Conservation (phyloP, 371 early-diverging fungal genomes). For the Umbelopsis sp. region DNA sequence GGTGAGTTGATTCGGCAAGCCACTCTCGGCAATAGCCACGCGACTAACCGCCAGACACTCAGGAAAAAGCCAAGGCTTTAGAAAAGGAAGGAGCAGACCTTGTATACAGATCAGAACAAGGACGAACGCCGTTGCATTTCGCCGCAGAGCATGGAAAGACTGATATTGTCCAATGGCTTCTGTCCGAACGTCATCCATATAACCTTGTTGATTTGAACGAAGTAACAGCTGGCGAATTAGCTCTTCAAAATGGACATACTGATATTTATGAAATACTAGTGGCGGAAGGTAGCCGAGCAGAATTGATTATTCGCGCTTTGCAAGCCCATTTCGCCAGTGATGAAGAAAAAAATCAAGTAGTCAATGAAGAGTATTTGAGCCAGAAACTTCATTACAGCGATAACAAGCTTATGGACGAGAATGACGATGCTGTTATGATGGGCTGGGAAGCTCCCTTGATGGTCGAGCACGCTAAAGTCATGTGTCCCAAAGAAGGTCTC, state of each 20-base stretch:
- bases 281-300: conserved; percentile 84
- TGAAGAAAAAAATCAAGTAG: conserved; percentile 41
- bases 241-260: conserved; percentile 53
- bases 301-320: conserved; percentile 72
- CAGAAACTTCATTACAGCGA: conserved; percentile 80
- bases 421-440: conserved; percentile 97
- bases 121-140: conserved; percentile 52
- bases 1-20: conserved; percentile 24
- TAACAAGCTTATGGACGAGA: conserved; percentile 78
- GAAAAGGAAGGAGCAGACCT: conserved; percentile 44
- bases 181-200: conserved; percentile 61
- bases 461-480: conserved; percentile 84
- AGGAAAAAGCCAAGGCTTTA: conserved; percentile 45
- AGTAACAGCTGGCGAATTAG: conserved; percentile 57
- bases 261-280: conserved; percentile 66
- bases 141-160: conserved; percentile 50
- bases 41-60: neutral
- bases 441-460: conserved; percentile 96
- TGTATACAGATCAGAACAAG: conserved; percentile 43
- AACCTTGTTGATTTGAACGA: conserved; percentile 47
- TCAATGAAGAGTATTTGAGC: conserved; percentile 80
- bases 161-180: conserved; percentile 60
- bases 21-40: no score
- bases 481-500: conserved; percentile 71
- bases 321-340: conserved; percentile 37